phyloP scores from a whole-genome alignment of 208 protist genomes.

The Trypanosomatidae sp. region DNA sequence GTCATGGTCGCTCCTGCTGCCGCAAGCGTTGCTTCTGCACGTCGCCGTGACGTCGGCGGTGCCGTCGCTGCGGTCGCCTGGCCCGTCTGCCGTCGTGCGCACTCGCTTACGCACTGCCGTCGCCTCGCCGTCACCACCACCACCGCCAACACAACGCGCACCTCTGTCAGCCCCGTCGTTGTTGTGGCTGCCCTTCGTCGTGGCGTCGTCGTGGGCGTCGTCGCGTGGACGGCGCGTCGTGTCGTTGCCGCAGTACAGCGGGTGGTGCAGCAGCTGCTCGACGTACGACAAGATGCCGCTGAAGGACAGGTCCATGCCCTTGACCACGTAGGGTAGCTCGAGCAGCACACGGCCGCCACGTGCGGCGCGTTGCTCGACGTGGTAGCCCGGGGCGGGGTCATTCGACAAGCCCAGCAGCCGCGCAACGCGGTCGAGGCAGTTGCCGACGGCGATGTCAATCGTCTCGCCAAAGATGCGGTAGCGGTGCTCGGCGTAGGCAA shows the following conservation, averaged over 20 bases:
- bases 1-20: too few species aligned
- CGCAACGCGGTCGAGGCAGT: constrained; percentile 97
- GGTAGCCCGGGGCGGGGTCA: constrained; percentile 98
- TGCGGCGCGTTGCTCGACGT: constrained; percentile 98
- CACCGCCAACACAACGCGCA: too few species aligned
- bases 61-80: too few species aligned
- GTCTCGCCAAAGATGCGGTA: constrained; percentile 99
- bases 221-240: too few species aligned
- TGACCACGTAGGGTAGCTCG: constrained; percentile 96
- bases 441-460: constrained; percentile 99
- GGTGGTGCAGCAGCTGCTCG: constrained; percentile 55
- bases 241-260: constrained; percentile 43
- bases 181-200: too few species aligned
- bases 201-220: too few species aligned
- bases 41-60: too few species aligned
- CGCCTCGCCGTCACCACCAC: too few species aligned
- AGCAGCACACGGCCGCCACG: constrained; percentile 73
- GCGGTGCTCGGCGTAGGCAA: constrained; percentile 87
- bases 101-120: too few species aligned
- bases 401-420: constrained; percentile 95
- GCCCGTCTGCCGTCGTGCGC: too few species aligned
- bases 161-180: too few species aligned
- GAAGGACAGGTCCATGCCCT: constrained; percentile 97
- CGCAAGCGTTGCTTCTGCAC: too few species aligned
- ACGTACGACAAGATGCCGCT: constrained; percentile 91